Base-by-base conservation (phyloP, 768 basidiomycete genomes). In the Suillus ampliporus region DNA sequence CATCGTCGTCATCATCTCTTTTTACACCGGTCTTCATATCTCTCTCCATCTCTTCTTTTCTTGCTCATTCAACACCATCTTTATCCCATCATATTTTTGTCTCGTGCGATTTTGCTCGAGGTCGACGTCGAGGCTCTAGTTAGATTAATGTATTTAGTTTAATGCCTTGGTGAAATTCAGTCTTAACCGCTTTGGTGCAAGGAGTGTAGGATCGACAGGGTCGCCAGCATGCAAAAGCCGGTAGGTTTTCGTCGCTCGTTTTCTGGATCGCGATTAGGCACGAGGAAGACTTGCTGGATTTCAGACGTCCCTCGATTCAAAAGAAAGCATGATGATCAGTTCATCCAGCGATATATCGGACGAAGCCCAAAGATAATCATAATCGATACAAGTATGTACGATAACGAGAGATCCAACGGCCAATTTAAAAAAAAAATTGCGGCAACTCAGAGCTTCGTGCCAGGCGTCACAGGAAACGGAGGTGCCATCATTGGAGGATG, bases 401-500 rank as follows among this genome's bases (percentile, higher is more conserved):
- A 56, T 56, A 26, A 40, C 23, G 37, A 13, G 37, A 26, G 23
- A 56, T 11, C 15, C 9, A 54, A 37, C 21, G 17, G 10, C 35
- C 7, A 19, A 41, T n/a, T n/a, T n/a, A n/a, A n/a, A n/a, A n/a
- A n/a, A n/a, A n/a, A n/a, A n/a, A n/a, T n/a, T n/a, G n/a, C n/a
- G n/a, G n/a, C n/a, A 11, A 31, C 41, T 13, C 52, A 77, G 26
- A 76, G 67, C 63, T 77, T 75, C 26, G 74, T 75, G 35, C 74
- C 74, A 65, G 72, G 71, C 5, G 69, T 61, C 38, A 67, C 72
- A 37, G 70, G 65, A 52, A 77, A 75, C 0, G 74, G 66, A 0
- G 71, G 75, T 4, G 69, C 70, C 70, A 71, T 74, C 60, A 75
- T 75, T 4, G 74, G 74, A 26, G 65, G 74, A 58, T 72, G 62